phyloP scores from a whole-genome alignment of 306 rosid species.

The Acacia melanoxylon region DNA sequence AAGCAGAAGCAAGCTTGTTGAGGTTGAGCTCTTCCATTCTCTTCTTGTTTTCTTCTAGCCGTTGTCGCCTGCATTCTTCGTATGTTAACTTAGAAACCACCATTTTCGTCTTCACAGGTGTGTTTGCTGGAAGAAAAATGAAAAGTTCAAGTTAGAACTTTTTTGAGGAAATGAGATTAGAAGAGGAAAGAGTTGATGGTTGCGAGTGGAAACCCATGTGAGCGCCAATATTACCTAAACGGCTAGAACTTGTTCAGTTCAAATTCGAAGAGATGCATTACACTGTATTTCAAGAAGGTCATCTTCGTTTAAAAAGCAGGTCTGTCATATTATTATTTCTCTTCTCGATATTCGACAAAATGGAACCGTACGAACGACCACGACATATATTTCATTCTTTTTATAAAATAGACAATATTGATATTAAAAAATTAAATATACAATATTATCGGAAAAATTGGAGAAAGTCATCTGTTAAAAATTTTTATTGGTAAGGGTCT shows the following conservation, averaged over 20 bases:
- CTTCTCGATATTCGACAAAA: neutral
- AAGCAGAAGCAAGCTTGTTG: conserved; percentile 8
- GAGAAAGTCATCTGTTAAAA: too few species aligned
- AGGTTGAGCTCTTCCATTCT: conserved; percentile 11
- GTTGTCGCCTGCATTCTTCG: neutral
- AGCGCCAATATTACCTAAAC: neutral
- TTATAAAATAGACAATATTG: too few species aligned
- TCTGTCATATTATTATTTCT: neutral
- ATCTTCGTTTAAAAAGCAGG: neutral
- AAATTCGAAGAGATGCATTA: neutral
- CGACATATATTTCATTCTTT: too few species aligned
- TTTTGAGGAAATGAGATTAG: neutral
- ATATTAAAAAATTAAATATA: too few species aligned
- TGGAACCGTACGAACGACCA: too few species aligned
- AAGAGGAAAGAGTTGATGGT: neutral
- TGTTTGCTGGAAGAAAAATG: neutral
- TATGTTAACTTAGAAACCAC: neutral
- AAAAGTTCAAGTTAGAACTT: neutral
- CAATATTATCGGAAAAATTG: too few species aligned
- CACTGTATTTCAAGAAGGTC: neutral
- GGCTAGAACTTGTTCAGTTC: neutral
- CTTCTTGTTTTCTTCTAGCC: conserved; percentile 20
- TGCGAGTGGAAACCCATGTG: neutral
- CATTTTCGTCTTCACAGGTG: neutral
- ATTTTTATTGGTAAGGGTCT: too few species aligned